A percentile compares a stretch with the other conserved stretches of the same genome.
phyloP scores from a whole-genome alignment of 257 asterid genomes.

The Scutellaria galericulata region DNA sequence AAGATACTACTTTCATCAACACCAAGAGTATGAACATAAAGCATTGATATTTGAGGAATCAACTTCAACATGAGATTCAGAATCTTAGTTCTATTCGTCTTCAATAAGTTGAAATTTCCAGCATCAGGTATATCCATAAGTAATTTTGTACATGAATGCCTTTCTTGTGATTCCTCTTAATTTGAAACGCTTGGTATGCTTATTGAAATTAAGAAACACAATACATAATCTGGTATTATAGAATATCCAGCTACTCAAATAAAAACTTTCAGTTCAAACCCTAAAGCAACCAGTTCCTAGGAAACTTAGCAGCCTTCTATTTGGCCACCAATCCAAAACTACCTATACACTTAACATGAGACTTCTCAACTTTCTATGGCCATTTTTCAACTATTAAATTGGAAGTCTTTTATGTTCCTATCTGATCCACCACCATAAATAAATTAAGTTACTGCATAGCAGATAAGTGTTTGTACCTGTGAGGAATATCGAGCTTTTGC shows the following conservation, averaged over 20 bases:
- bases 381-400: neutral
- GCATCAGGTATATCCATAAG: neutral
- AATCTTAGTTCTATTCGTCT: neutral
- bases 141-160: neutral
- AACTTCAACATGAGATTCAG: too few relatives aligned
- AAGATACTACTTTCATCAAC: too few relatives aligned
- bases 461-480: conserved; percentile 33
- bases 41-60: too few relatives aligned
- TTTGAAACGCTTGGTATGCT: neutral
- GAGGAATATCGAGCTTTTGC: conserved; percentile 73
- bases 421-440: neutral
- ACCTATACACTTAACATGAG: neutral
- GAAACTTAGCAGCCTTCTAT: neutral
- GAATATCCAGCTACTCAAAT: neutral
- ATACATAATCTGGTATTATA: neutral
- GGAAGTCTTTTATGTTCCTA: neutral
- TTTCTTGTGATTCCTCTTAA: neutral
- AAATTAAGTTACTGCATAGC: neutral
- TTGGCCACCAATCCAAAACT: neutral
- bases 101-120: neutral
- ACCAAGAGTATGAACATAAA: too few relatives aligned
- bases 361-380: neutral
- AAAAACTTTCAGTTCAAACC: neutral
- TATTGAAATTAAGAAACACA: neutral
- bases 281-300: too few relatives aligned